Evolutionary conservation across 805 yeast species (phyloP).

Genomic region (Lachancea fermentati): DNA sequence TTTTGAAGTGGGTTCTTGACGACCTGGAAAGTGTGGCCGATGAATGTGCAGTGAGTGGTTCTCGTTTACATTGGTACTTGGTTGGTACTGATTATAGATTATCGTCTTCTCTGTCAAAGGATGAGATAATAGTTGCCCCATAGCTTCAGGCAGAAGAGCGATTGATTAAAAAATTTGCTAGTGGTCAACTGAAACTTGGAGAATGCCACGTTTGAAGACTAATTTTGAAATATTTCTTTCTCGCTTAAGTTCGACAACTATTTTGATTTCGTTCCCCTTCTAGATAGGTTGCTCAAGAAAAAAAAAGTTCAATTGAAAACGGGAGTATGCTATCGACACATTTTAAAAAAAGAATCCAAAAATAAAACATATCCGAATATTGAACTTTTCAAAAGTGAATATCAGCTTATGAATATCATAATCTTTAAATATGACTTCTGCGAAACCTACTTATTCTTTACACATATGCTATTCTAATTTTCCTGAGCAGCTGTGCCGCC

Average conservation of each 20-base stretch:
- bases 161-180: no score
- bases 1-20: neutral
- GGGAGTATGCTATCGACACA: neutral
- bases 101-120: conserved; percentile 66
- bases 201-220: neutral
- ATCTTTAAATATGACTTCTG: neutral
- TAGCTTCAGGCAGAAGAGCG: conserved; percentile 17
- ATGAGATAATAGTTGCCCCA: conserved; percentile 74
- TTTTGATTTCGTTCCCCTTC: neutral
- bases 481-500: conserved; percentile 2
- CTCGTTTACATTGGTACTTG: conserved; percentile 18
- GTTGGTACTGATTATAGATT: conserved; percentile 37
- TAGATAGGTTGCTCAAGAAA: neutral
- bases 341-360: no score
- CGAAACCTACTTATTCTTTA: neutral
- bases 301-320: neutral
- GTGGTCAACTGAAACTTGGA: neutral
- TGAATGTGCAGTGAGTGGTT: neutral
- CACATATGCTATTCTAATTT: neutral
- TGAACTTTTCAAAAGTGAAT: neutral
- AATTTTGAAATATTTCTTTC: neutral
- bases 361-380: neutral
- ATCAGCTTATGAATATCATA: neutral
- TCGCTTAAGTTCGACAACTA: neutral
- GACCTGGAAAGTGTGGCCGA: neutral